These are phyloP conservation scores for Arthrobotrys sphaeroides DNA, from an alignment of 2,329 filamentous ascomycete genomes.

Conservation along the genomic window DNA sequence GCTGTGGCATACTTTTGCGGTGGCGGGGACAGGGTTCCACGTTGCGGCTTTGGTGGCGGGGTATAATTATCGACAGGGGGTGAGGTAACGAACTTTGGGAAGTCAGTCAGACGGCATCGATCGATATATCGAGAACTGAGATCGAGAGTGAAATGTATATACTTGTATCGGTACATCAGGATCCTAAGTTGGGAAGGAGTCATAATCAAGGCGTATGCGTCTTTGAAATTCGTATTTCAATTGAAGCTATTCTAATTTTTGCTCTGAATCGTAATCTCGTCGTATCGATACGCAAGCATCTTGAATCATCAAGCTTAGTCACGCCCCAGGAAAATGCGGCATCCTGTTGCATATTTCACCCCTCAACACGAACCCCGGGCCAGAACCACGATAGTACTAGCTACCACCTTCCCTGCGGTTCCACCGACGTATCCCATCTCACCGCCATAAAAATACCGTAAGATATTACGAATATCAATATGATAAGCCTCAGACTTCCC, in stretches of 20 bases:
- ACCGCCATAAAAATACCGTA: background rate
- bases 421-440: background rate
- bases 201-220: background rate
- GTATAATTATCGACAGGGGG: constrained; percentile 16
- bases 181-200: background rate
- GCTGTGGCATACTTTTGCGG: background rate
- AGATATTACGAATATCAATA: constrained; percentile 3
- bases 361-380: constrained; percentile 16
- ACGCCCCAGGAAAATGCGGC: constrained; percentile 7
- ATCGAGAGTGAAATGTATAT: background rate
- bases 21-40: constrained; percentile 23
- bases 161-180: constrained; percentile 1
- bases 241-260: constrained; percentile 8
- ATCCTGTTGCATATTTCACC: constrained; percentile 17
- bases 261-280: background rate
- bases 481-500: background rate
- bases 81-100: background rate
- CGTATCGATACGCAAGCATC: constrained; percentile 10
- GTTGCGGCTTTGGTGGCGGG: constrained; percentile 11
- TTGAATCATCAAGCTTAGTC: constrained; percentile 10
- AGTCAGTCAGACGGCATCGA: background rate
- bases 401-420: constrained; percentile 27
- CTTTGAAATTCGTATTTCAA: background rate
- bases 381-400: background rate
- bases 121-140: background rate